phyloP scores from a whole-genome alignment of 371 early-diverging fungal species.

The Zopfochytrium polystomum region DNA sequence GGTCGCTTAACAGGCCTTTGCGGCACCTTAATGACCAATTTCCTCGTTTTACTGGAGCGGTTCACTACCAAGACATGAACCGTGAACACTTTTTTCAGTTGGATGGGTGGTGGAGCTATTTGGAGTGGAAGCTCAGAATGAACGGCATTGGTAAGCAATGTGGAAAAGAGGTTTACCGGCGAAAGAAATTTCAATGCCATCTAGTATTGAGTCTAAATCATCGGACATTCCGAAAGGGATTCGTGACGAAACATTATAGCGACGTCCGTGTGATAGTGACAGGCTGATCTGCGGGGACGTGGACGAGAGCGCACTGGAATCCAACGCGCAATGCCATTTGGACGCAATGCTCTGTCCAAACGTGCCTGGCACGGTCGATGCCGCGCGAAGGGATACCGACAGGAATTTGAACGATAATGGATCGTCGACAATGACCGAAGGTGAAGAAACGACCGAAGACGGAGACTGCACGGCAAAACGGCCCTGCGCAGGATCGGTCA shows the following conservation, averaged over 20 bases:
- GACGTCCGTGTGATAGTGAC: slow-evolving; percentile 2
- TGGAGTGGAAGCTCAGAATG: slow-evolving; percentile 20
- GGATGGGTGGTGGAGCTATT: slow-evolving; percentile 48
- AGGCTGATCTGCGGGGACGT: background rate
- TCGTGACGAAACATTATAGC: background rate
- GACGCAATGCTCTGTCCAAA: slow-evolving; percentile 45
- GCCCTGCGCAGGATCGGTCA: background rate
- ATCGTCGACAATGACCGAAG: background rate
- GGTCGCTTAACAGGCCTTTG: slow-evolving; percentile 5
- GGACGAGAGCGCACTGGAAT: slow-evolving; percentile 30
- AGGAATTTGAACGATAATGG: background rate
- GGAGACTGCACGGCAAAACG: background rate
- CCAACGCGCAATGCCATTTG: slow-evolving; percentile 67
- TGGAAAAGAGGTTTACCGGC: slow-evolving; percentile 44
- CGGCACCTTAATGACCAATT: slow-evolving; percentile 3
- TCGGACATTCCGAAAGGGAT: background rate
- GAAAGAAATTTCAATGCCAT: slow-evolving; percentile 69
- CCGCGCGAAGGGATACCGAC: background rate
- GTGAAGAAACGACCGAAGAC: background rate
- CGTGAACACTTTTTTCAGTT: slow-evolving; percentile 65
- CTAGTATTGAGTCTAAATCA: background rate
- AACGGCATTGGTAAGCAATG: background rate
- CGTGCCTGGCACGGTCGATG: background rate
- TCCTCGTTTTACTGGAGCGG: slow-evolving; percentile 56
- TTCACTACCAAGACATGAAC: slow-evolving; percentile 73